Evolutionary conservation across 805 yeast genomes (phyloP), one percentile per base, ranked within the genome.

Genomic region (Yueomyces sp.): DNA sequence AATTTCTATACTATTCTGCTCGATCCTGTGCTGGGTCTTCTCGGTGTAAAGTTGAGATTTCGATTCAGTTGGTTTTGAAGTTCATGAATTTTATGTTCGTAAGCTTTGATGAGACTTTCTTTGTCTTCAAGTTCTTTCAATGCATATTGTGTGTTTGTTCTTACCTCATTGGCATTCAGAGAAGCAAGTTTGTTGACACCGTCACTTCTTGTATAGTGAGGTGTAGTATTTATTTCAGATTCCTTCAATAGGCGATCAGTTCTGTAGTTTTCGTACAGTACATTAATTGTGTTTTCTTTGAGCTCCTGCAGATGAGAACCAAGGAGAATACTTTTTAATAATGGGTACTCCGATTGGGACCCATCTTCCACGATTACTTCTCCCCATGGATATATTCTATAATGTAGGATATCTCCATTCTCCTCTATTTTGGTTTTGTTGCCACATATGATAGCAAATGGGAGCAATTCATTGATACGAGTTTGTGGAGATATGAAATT

Each of bases 291-390:
- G 49, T 73, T 67, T 51, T 85, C 94, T 64, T 82, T 84, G 61
- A 85, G 77, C 52, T 85, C 95, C 56, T 79, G 79, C 61, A 85
- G 70, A 63, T 85, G 94, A 4, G 90, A 79, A 44, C 82, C 81
- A 52, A 85, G 70, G 44, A 85, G 65, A 3, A 84, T 76, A 51
- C 81, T 82, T 55, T 83, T 77, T 62, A 85, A 70, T 40, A 74
- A 68, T 26, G 81, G 66, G 56, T 85, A 81, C 59, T 85, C 94
- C 51, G 83, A 77, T 48, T 71, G 71, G 33, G 71, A 74, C 11
- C 78, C 74, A 54, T 72, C 72, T 45, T 75, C 77, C 38, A 75
- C 69, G 42, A 66, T 70, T 33, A 78, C 73, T n/a, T 65, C 51
- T 2, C 87, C 87, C 87, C 87, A 82, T 3, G 77, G 77, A 54